Conservation (phyloP, 371 early-diverging fungal genomes). For the Syncephalastrum monosporum region DNA sequence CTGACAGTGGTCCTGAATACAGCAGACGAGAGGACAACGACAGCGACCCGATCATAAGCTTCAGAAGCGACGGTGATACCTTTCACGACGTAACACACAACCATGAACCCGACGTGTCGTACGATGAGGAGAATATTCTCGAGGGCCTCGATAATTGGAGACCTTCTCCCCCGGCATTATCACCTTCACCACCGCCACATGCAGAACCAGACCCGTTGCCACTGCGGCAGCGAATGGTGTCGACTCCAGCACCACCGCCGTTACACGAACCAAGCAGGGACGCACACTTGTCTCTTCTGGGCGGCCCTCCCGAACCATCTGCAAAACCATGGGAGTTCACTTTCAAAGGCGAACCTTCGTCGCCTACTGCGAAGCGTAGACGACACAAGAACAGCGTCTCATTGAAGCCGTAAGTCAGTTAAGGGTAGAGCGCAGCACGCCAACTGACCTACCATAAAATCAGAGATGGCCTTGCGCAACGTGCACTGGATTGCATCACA, state of each 20-base stretch:
- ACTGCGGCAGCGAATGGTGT: neutral
- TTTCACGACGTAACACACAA: neutral
- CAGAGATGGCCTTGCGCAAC: neutral
- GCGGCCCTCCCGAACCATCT: neutral
- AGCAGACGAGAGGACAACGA: neutral
- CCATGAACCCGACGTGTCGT: neutral
- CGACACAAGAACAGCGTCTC: neutral
- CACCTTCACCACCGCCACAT: neutral
- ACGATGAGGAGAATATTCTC: neutral
- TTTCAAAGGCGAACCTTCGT: neutral
- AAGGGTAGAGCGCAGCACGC: no score
- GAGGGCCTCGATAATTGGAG: conserved; percentile 1
- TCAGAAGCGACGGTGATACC: neutral
- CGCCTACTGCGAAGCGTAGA: neutral
- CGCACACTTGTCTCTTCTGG: neutral
- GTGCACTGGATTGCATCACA: conserved; percentile 3
- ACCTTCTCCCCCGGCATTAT: no score
- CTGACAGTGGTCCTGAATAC: neutral
- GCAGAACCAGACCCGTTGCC: no score
- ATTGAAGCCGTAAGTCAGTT: neutral
- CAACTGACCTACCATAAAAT: neutral
- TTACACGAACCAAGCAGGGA: neutral
- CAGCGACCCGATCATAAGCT: neutral
- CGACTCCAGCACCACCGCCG: neutral
- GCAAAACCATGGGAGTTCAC: neutral